A percentile compares a stretch with the other conserved stretches of the same genome.
phyloP scores from a whole-genome alignment of 768 basidiomycete species.

The Lyophyllum shimeji region DNA sequence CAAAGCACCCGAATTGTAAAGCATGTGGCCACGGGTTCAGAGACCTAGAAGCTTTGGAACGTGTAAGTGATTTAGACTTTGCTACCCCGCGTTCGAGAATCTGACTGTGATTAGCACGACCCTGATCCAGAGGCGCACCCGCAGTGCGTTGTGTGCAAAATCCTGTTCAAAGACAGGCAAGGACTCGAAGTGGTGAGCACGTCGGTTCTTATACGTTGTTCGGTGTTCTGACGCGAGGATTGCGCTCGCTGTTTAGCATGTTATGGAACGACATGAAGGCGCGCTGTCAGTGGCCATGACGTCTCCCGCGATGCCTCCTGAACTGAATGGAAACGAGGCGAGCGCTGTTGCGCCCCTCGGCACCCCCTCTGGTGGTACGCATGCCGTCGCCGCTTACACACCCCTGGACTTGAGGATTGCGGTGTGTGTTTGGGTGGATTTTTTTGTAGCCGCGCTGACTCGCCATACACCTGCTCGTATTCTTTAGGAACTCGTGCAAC shows the following conservation, averaged over 20 bases:
- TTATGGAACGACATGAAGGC: neutral
- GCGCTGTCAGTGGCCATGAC: neutral
- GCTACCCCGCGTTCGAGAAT: neutral
- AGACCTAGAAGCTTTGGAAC: neutral
- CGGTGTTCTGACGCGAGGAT: neutral
- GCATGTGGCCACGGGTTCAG: neutral
- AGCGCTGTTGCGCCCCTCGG: neutral
- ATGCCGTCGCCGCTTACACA: no score
- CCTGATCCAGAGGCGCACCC: neutral
- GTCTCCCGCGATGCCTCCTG: neutral
- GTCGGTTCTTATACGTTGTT: neutral
- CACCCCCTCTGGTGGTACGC: neutral
- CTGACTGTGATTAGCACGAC: neutral
- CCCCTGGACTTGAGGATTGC: no score
- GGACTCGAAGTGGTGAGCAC: neutral
- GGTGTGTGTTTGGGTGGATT: no score
- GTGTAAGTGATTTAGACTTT: slow-evolving; percentile 2
- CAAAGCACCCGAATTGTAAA: neutral
- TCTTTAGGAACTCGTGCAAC: no score
- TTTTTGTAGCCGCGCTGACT: no score
- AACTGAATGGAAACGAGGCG: no score
- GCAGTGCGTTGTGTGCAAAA: neutral
- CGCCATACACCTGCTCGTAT: no score
- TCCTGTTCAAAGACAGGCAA: neutral
- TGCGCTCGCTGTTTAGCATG: neutral